These are phyloP conservation scores for Podospora sp. DNA, from an alignment of 495 filamentous ascomycete genomes.

Conservation along the genomic window DNA sequence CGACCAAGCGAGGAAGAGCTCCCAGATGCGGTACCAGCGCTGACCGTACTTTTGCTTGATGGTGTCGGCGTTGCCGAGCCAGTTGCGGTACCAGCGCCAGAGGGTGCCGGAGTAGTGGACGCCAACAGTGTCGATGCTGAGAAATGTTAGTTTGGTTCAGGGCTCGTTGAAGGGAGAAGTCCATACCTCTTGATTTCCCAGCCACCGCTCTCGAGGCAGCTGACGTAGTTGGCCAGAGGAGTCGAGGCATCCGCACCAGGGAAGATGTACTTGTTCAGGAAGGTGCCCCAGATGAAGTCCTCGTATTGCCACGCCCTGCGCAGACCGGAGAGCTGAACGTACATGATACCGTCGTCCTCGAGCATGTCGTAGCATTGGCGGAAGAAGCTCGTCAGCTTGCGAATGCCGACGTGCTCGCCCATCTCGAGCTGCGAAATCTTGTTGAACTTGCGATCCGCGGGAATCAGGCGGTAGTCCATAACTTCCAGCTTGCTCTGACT, in stretches of 20 bases:
- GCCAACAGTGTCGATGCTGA: conserved; percentile 76
- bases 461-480: conserved; percentile 85
- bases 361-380: conserved; percentile 82
- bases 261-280: conserved; percentile 94
- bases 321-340: conserved; percentile 81
- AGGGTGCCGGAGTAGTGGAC: conserved; percentile 97
- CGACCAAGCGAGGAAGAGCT: conserved; percentile 93
- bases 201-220: conserved; percentile 71
- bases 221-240: conserved; percentile 72
- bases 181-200: conserved; percentile 68
- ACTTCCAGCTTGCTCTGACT: conserved; percentile 75
- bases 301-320: conserved; percentile 87
- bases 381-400: conserved; percentile 68
- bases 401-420: conserved; percentile 87
- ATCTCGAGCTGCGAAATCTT: conserved; percentile 91
- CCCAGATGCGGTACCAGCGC: conserved; percentile 98
- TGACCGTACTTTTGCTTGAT: conserved; percentile 94
- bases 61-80: conserved; percentile 94
- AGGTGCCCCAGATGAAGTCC: conserved; percentile 84
- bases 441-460: conserved; percentile 68
- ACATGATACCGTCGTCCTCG: conserved; percentile 82
- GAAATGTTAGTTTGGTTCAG: not conserved
- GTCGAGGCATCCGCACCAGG: conserved; percentile 84
- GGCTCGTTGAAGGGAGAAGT: not conserved
- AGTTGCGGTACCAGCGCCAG: conserved; percentile 99